Conservation (phyloP, 2,329 filamentous ascomycete genomes). For the Aspergillus flavus region DNA sequence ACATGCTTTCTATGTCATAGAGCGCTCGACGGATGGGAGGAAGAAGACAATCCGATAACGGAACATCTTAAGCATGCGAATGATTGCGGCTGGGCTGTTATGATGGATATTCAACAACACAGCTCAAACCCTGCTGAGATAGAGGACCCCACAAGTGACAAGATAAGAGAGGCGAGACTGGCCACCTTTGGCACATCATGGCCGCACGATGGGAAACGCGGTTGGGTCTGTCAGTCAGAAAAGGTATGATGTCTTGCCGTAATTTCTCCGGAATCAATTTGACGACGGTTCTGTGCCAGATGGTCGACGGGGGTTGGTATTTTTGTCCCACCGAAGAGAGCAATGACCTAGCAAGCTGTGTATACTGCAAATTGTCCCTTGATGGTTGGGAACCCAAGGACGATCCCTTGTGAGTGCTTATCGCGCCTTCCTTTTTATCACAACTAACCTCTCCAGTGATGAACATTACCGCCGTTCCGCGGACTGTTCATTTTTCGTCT, state of each 20-base stretch:
- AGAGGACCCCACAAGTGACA: slow-evolving; percentile 72
- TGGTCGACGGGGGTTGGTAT: slow-evolving; percentile 91
- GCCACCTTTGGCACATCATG: slow-evolving; percentile 82
- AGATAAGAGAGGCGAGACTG: slow-evolving; percentile 75
- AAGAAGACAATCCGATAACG: slow-evolving; percentile 75
- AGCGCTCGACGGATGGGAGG: slow-evolving; percentile 88
- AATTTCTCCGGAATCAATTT: slow-evolving; percentile 15
- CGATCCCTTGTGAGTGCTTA: slow-evolving; percentile 72
- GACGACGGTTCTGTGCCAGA: slow-evolving; percentile 50
- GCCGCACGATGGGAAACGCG: slow-evolving; percentile 86
- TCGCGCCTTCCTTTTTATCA: slow-evolving; percentile 23
- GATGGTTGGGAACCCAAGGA: slow-evolving; percentile 95
- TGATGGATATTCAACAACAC: slow-evolving; percentile 58
- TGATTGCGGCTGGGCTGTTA: slow-evolving; percentile 85
- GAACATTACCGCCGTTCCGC: slow-evolving; percentile 82
- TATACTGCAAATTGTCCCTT: slow-evolving; percentile 85
- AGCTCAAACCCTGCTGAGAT: slow-evolving; percentile 52
- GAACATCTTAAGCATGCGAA: slow-evolving; percentile 86
- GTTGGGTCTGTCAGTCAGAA: slow-evolving; percentile 86
- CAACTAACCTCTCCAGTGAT: slow-evolving; percentile 57
- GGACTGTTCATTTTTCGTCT: slow-evolving; percentile 78
- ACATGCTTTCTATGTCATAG: slow-evolving; percentile 85
- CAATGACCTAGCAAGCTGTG: slow-evolving; percentile 86
- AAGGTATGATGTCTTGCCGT: slow-evolving; percentile 60
- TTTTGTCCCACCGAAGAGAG: slow-evolving; percentile 83